Base-by-base conservation (phyloP, 306 rosid genomes). In the Fragaria vesca region DNA sequence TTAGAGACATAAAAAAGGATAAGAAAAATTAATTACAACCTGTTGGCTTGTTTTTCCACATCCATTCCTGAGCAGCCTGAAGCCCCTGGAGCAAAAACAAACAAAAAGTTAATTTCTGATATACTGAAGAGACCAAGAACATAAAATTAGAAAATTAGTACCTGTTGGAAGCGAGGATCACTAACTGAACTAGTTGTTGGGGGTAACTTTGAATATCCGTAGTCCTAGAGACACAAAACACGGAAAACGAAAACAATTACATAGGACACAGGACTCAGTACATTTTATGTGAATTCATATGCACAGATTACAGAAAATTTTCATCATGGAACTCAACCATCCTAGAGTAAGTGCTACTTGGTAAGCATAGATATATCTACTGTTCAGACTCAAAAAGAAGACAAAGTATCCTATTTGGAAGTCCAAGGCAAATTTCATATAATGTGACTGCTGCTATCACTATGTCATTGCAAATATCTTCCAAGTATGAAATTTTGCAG, bases 21-120 rank as follows among this genome's bases (percentile, higher is more conserved):
- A 15, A 52, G 62, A 20, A 26, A 47, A 58, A 84, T 78, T 71
- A 67, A 75, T 21, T n/a, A 68, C 73, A 82, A 92, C 97, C 98
- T 89, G 98, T 66, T 42, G 89, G 91, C 73, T 89, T 89, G 82
- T 86, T 88, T 87, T 94, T 88, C 97, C 95, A 92, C 88, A 87
- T 91, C 93, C 91, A 85, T 57, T 92, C 97, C 75, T 86, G 97
- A 58, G 87, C 66, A 72, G 88, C 76, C 77, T 86, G 87, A 76
- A 84, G 80, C 62, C 94, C 98, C 94, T 90, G 88, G 73, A 74
- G 72, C 34, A 79, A 72, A 83, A 66, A 67, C 38, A 80, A 75
- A 55, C 76, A 78, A 17, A 60, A 43, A 20, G 55, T 55, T 80
- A 58, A 82, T 75, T 67, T 38, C 17, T 55, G 71, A 32, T 30